Conservation (phyloP, 2,329 filamentous ascomycete species). For the Seiridium unicorne region DNA sequence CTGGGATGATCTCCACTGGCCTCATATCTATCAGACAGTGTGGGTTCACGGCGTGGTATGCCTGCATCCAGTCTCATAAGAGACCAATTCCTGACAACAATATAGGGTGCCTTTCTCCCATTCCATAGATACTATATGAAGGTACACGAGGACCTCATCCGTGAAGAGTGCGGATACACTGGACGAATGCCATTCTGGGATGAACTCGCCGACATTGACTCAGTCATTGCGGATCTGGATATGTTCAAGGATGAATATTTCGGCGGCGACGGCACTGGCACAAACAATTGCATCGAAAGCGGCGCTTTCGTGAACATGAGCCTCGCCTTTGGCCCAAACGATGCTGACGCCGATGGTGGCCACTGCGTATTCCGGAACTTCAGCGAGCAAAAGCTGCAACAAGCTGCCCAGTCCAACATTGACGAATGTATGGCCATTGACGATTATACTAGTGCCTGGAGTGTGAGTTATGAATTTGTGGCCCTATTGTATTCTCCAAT, state of each 20-base stretch:
- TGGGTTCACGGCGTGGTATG: constrained; percentile 2
- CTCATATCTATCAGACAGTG: background rate
- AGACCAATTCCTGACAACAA: background rate
- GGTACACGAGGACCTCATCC: constrained; percentile 9
- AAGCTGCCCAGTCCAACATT: background rate
- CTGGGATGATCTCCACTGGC: constrained; percentile 5
- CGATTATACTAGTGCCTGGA: constrained; percentile 14
- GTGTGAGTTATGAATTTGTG: background rate
- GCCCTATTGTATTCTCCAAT: too few relatives aligned
- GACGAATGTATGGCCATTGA: constrained; percentile 9
- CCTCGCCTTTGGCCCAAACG: background rate
- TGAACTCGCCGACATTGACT: background rate
- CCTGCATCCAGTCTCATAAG: background rate
- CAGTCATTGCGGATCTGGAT: background rate
- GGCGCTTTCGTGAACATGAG: constrained; percentile 3
- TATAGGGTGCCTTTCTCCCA: constrained; percentile 19
- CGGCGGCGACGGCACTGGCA: background rate
- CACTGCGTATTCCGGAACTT: constrained; percentile 1
- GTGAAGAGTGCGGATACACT: constrained; percentile 15
- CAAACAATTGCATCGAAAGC: background rate
- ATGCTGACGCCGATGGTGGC: background rate
- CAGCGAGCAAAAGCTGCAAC: background rate
- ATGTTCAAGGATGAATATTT: constrained; percentile 1
- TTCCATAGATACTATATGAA: constrained; percentile 15
- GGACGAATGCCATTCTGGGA: constrained; percentile 12